Evolutionary conservation across 2,329 filamentous ascomycete genomes (phyloP).

Genomic region (Colletotrichum shisoi): DNA sequence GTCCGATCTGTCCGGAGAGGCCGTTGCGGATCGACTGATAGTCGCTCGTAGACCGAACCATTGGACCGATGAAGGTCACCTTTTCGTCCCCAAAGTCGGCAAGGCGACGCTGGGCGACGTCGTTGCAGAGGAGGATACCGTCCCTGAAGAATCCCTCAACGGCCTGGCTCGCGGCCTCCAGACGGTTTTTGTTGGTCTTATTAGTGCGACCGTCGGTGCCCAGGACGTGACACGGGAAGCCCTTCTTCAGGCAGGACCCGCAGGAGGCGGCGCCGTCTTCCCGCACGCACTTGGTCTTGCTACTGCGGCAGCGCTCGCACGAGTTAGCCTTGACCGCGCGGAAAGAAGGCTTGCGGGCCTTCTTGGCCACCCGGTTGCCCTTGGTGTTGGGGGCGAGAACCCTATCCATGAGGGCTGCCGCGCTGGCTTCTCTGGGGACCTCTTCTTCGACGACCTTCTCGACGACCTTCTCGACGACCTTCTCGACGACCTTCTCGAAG

Average conservation of each 20-base stretch:
- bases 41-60: not conserved
- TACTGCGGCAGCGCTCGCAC: conserved; percentile 2
- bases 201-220: conserved; percentile 5
- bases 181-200: not conserved
- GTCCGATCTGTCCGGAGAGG: not conserved
- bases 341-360: not conserved
- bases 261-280: not conserved
- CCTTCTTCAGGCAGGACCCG: not conserved
- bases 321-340: conserved; percentile 3
- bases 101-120: not conserved
- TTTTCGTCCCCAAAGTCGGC: no score
- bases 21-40: not conserved
- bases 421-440: no score
- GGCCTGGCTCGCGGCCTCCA: not conserved
- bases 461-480: no score
- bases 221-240: not conserved
- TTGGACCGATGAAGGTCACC: no score
- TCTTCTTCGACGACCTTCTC: no score
- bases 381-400: not conserved
- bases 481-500: no score
- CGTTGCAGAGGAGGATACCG: not conserved
- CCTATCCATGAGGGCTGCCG: not conserved
- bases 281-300: conserved; percentile 5
- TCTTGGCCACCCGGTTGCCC: conserved; percentile 5
- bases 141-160: conserved; percentile 1